These are phyloP conservation scores for Paramarasmius palmivorus DNA, from an alignment of 1,284 basidiomycete species.

Conservation along the genomic window DNA sequence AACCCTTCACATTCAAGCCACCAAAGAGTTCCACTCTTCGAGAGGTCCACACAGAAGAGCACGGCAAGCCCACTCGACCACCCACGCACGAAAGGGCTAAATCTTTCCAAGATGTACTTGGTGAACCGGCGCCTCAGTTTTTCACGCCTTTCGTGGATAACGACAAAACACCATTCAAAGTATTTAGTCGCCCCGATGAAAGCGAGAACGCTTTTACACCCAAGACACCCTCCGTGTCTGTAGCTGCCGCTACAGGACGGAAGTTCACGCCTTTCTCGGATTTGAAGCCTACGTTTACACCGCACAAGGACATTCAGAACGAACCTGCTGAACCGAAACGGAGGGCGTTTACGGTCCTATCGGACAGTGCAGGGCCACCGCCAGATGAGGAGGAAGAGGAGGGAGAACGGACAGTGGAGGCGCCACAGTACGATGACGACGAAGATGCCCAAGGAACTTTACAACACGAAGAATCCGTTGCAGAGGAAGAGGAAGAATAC, in stretches of 20 bases:
- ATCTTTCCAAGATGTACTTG: constrained; percentile 37
- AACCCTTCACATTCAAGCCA: constrained; percentile 30
- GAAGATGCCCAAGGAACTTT: constrained; percentile 25
- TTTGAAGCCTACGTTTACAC: constrained; percentile 36
- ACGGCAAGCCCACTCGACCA: constrained; percentile 38
- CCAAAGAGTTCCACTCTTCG: constrained; percentile 40
- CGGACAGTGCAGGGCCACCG: constrained; percentile 13
- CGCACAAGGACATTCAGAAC: constrained; percentile 32
- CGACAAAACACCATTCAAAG: constrained; percentile 58
- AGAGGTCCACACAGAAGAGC: constrained; percentile 49
- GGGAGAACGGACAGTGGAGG: constrained; percentile 23
- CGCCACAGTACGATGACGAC: constrained; percentile 32
- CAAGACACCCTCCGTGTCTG: constrained; percentile 33
- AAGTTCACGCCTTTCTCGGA: constrained; percentile 51
- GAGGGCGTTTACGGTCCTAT: not conserved
- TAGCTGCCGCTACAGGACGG: not conserved
- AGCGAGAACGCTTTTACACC: constrained; percentile 45
- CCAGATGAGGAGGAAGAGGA: constrained; percentile 12
- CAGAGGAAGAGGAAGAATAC: constrained; percentile 11
- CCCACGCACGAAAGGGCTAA: constrained; percentile 43
- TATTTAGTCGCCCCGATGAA: constrained; percentile 63
- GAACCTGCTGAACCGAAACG: constrained; percentile 9
- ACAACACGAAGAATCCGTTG: not conserved
- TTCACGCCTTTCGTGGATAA: constrained; percentile 57
- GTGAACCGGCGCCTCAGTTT: constrained; percentile 20